These are phyloP conservation scores for Cephaloascus albidus DNA, from an alignment of 805 yeast genomes.

Conservation along the genomic window DNA sequence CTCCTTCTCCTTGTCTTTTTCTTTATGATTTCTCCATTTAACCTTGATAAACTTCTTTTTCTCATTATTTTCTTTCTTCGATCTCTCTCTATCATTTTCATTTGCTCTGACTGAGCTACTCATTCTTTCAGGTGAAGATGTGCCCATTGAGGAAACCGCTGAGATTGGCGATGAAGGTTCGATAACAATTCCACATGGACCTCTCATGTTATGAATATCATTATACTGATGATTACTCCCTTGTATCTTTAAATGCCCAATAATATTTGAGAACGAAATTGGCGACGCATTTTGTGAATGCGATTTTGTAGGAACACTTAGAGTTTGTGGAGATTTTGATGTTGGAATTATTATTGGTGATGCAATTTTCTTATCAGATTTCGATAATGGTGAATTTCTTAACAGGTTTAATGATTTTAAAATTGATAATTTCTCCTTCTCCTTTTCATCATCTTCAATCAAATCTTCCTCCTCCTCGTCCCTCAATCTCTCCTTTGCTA, in stretches of 20 bases:
- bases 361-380: neutral
- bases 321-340: neutral
- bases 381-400: neutral
- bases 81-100: too few species aligned
- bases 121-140: too few species aligned
- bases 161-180: neutral
- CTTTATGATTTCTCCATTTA: neutral
- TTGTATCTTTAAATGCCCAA: neutral
- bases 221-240: neutral
- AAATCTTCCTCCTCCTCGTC: neutral
- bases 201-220: neutral
- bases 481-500: neutral
- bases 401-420: neutral
- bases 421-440: neutral
- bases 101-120: too few species aligned
- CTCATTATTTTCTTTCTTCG: too few species aligned
- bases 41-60: neutral
- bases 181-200: neutral
- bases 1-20: neutral
- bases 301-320: neutral
- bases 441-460: neutral
- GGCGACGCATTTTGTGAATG: neutral
- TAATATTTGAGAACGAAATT: neutral
- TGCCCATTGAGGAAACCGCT: too few species aligned
- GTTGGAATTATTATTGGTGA: neutral